Percentiles rank a stretch among this genome's conserved stretches.
phyloP scores from a whole-genome alignment of 495 filamentous ascomycete species.

The Tuber aestivum region DNA sequence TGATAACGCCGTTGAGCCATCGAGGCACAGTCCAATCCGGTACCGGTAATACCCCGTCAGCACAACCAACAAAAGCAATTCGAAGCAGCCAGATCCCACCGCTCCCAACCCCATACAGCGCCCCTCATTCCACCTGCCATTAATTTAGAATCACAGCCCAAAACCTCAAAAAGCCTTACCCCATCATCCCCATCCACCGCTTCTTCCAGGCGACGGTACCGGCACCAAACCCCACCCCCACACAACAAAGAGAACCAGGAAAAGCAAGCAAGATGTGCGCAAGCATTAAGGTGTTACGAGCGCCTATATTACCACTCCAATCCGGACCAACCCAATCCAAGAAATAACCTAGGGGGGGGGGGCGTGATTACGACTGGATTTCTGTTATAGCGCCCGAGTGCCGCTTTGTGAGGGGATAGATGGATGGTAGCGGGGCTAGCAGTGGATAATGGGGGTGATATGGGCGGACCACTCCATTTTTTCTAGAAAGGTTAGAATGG shows the following conservation, averaged over 20 bases:
- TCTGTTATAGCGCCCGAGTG: neutral
- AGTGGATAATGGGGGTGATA: neutral
- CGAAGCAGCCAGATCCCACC: neutral
- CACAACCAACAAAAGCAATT: neutral
- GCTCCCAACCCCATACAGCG: neutral
- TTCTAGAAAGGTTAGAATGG: neutral
- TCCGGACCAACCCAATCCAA: neutral
- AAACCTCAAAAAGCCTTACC: neutral
- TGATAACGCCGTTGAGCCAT: neutral
- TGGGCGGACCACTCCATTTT: neutral
- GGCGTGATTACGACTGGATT: neutral
- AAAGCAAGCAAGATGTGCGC: neutral
- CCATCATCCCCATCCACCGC: neutral
- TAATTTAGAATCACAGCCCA: neutral
- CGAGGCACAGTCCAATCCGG: neutral
- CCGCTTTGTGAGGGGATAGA: neutral
- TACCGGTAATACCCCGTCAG: neutral
- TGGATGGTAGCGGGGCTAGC: neutral
- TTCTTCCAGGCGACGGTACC: neutral
- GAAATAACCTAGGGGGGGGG: neutral
- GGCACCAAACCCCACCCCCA: neutral
- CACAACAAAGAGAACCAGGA: neutral
- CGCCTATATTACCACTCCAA: neutral
- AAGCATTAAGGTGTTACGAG: neutral
- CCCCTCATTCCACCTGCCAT: neutral